Evolutionary conservation across 2,329 filamentous ascomycete species (phyloP).

Genomic region (Cladosporium sp.): DNA sequence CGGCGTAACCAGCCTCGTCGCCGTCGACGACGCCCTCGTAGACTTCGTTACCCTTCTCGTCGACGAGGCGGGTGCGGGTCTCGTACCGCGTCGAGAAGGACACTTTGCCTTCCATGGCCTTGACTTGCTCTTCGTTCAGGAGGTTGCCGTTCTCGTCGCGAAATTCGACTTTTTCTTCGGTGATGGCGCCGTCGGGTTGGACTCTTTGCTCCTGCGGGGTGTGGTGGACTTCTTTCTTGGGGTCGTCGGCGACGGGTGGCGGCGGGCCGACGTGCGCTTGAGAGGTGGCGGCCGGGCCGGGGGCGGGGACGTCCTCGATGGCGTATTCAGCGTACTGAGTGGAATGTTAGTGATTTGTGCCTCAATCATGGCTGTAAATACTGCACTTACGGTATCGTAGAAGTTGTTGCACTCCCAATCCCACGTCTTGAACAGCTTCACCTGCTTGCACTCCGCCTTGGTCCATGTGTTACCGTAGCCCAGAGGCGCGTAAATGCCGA

Average conservation of each 20-base stretch:
- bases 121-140: constrained; percentile 77
- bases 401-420: constrained; percentile 99
- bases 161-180: constrained; percentile 87
- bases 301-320: constrained; percentile 19
- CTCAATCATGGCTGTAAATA: not conserved
- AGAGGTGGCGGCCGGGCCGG: constrained; percentile 23
- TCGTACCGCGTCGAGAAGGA: constrained; percentile 95
- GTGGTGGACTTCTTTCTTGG: constrained; percentile 32
- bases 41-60: constrained; percentile 77
- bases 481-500: constrained; percentile 81
- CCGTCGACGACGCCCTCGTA: constrained; percentile 31
- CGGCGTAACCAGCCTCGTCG: constrained; percentile 30
- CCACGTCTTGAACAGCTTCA: constrained; percentile 86
- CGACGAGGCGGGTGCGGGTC: constrained; percentile 82
- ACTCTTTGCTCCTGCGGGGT: constrained; percentile 22
- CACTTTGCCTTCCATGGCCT: constrained; percentile 82
- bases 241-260: constrained; percentile 34
- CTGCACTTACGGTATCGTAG: constrained; percentile 67
- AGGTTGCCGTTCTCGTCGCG: constrained; percentile 92
- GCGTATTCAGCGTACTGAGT: constrained; percentile 32
- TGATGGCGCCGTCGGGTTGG: constrained; percentile 27
- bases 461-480: constrained; percentile 96
- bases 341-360: not conserved
- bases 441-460: constrained; percentile 74
- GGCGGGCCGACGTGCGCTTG: constrained; percentile 27